Conservation (phyloP, 2,329 filamentous ascomycete genomes). For the Colletotrichum karsti region DNA sequence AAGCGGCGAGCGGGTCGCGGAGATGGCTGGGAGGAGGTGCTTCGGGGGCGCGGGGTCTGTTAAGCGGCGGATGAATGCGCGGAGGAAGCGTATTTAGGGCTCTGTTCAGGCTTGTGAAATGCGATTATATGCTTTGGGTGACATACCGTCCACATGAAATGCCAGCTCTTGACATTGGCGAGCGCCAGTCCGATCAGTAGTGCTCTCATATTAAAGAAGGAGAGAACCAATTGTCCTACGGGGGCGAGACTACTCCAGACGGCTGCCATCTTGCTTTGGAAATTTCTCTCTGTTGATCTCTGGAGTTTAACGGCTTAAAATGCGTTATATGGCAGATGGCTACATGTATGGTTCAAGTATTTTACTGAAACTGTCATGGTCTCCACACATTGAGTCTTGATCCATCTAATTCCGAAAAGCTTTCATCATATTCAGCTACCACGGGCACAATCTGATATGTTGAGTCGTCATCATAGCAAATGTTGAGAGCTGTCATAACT, state of each 20-base stretch:
- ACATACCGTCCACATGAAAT: slow-evolving; percentile 16
- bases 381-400: too few species aligned
- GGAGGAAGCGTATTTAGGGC: slow-evolving; percentile 40
- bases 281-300: neutral
- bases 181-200: neutral
- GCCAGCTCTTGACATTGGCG: slow-evolving; percentile 9
- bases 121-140: fast-evolving
- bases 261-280: neutral
- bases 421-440: too few species aligned
- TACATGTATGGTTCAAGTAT: too few species aligned
- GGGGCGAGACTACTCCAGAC: neutral
- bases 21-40: slow-evolving; percentile 54
- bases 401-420: too few species aligned
- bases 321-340: too few species aligned
- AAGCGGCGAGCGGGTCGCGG: slow-evolving; percentile 70
- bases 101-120: neutral
- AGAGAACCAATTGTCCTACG: neutral
- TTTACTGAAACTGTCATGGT: too few species aligned
- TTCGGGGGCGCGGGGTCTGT: slow-evolving; percentile 29
- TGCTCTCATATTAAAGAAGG: neutral
- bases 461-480: too few species aligned
- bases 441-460: too few species aligned
- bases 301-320: too few species aligned
- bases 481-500: too few species aligned
- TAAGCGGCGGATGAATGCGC: slow-evolving; percentile 41